phyloP scores from a whole-genome alignment of 768 basidiomycete species.

The Pulveroboletus sp. region DNA sequence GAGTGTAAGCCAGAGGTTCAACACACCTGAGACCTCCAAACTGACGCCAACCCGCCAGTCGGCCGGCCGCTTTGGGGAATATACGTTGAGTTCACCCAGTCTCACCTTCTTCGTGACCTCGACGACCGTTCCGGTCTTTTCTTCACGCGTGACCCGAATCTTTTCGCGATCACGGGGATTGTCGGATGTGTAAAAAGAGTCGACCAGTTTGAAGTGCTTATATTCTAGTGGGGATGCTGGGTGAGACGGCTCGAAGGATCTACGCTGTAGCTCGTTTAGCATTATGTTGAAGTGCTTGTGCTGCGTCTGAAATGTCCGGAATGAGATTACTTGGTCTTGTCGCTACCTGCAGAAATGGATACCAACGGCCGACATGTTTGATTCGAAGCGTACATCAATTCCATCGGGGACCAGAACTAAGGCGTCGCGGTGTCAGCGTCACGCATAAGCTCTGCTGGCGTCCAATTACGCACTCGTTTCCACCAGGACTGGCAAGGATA shows the following conservation, averaged over 20 bases:
- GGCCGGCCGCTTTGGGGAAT: slow-evolving; percentile 71
- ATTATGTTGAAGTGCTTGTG: slow-evolving; percentile 83
- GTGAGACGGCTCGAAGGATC: slow-evolving; percentile 48
- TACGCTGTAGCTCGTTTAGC: slow-evolving; percentile 74
- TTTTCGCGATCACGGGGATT: slow-evolving; percentile 43
- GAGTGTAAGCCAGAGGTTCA: slow-evolving; percentile 9
- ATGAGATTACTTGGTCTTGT: slow-evolving; percentile 11
- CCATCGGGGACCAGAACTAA: slow-evolving; percentile 65
- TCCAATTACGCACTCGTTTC: slow-evolving; percentile 68
- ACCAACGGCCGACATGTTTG: slow-evolving; percentile 87
- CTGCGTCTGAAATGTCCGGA: slow-evolving; percentile 52
- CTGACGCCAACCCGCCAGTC: slow-evolving; percentile 95
- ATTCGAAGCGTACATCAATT: slow-evolving; percentile 73
- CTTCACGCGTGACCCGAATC: slow-evolving; percentile 80
- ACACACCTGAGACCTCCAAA: slow-evolving; percentile 80
- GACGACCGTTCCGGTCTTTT: slow-evolving; percentile 58
- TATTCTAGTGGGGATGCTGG: slow-evolving; percentile 62
- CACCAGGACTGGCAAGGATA: slow-evolving; percentile 67
- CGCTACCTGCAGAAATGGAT: slow-evolving; percentile 2
- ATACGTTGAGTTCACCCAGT: slow-evolving; percentile 84
- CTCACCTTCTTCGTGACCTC: slow-evolving; percentile 77
- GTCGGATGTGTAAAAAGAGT: slow-evolving; percentile 65
- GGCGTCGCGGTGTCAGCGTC: slow-evolving; percentile 1
- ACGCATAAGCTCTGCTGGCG: neutral
- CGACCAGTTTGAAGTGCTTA: slow-evolving; percentile 70